phyloP scores from a whole-genome alignment of 371 early-diverging fungal genomes.

The Homolaphlyctis polyrhiza region DNA sequence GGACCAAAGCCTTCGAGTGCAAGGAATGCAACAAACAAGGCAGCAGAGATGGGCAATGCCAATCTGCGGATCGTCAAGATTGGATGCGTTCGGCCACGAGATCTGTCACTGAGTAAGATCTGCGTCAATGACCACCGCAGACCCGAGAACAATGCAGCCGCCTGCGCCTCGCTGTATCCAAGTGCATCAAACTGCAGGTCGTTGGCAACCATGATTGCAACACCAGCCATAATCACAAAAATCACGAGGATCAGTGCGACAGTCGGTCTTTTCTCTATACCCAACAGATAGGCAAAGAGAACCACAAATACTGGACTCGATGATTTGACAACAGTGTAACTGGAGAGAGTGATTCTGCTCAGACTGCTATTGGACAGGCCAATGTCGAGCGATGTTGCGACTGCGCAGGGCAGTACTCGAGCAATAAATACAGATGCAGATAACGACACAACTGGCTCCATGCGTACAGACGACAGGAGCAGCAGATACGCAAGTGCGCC shows the following conservation, averaged over 20 bases:
- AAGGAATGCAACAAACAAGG: slow-evolving; percentile 58
- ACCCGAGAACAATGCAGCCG: slow-evolving; percentile 75
- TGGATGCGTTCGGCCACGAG: slow-evolving; percentile 69
- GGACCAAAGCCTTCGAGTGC: slow-evolving; percentile 29
- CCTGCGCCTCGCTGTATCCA: slow-evolving; percentile 62
- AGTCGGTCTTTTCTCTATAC: slow-evolving; percentile 67
- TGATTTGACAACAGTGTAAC: slow-evolving; percentile 96
- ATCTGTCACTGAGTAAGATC: slow-evolving; percentile 59
- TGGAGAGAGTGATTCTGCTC: slow-evolving; percentile 73
- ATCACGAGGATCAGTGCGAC: slow-evolving; percentile 65
- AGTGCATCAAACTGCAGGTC: slow-evolving; percentile 62
- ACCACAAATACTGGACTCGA: slow-evolving; percentile 84
- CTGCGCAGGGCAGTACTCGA: slow-evolving; percentile 72
- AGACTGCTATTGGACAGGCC: slow-evolving; percentile 82
- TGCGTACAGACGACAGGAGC: slow-evolving; percentile 37
- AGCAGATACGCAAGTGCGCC: slow-evolving; percentile 48
- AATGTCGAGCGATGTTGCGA: slow-evolving; percentile 86
- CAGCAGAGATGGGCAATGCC: slow-evolving; percentile 64
- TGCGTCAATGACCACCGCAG: slow-evolving; percentile 69
- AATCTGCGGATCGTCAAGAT: slow-evolving; percentile 55
- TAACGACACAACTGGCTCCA: too few species aligned
- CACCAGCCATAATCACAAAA: slow-evolving; percentile 72
- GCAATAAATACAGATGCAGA: too few species aligned
- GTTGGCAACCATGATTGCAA: slow-evolving; percentile 75
- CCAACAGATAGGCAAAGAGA: slow-evolving; percentile 82